Conservation (phyloP, 2,329 filamentous ascomycete species). For the Metarhizium rileyi region DNA sequence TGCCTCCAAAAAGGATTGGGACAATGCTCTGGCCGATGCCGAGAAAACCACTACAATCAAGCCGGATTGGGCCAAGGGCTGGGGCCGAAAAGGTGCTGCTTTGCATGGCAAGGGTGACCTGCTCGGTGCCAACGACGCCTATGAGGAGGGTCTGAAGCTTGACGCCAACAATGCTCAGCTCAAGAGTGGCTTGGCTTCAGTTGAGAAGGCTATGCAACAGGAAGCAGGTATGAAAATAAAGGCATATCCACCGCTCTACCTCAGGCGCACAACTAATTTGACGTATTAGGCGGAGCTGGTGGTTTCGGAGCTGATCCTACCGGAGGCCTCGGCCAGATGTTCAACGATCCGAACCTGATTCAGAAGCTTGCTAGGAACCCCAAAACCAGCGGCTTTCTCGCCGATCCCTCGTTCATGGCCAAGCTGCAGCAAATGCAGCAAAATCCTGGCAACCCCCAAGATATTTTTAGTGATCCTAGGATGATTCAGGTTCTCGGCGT, state of each 20-base stretch:
- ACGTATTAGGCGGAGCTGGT: conserved; percentile 11
- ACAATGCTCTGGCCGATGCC: conserved; percentile 77
- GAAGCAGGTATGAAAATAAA: conserved; percentile 23
- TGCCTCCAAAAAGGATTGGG: conserved; percentile 83
- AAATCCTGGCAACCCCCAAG: conserved; percentile 70
- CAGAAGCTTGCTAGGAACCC: conserved; percentile 90
- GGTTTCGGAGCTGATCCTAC: conserved; percentile 49
- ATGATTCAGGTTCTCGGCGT: conserved; percentile 94
- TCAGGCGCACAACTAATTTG: conserved; percentile 5
- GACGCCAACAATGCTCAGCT: conserved; percentile 88
- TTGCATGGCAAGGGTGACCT: conserved; percentile 82
- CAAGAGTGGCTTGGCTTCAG: conserved; percentile 76
- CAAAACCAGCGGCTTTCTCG: conserved; percentile 76
- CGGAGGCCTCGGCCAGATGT: conserved; percentile 80
- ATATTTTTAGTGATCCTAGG: conserved; percentile 78
- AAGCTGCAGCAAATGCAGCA: conserved; percentile 75
- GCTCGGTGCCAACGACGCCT: conserved; percentile 76
- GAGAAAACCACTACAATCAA: conserved; percentile 91
- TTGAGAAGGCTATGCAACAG: conserved; percentile 76
- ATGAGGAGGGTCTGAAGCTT: conserved; percentile 86
- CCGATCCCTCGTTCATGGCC: conserved; percentile 78
- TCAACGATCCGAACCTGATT: conserved; percentile 83
- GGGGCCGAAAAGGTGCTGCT: conserved; percentile 85
- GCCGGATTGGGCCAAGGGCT: conserved; percentile 96
- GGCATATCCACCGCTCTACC: not conserved